Evolutionary conservation across 257 asterid genomes (phyloP).

Genomic region (Leptodermis oblonga): DNA sequence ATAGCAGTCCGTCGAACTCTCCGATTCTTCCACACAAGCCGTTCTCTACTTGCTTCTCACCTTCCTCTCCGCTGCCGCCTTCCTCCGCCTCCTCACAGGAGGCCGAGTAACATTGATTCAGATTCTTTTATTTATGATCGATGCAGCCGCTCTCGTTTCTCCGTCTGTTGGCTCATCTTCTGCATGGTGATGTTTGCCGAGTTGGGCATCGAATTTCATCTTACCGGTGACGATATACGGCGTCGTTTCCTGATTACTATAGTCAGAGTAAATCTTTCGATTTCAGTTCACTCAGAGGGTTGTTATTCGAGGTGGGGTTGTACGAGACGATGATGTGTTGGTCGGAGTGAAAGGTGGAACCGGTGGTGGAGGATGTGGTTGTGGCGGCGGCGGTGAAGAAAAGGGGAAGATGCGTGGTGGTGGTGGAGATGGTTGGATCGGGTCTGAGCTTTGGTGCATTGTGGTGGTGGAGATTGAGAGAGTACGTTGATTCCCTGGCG

Average conservation of each 20-base stretch:
- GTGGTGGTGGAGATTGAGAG: slow-evolving; percentile 13
- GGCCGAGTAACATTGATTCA: not conserved
- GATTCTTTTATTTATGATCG: not conserved
- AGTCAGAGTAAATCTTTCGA: not conserved
- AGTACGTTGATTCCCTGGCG: not conserved
- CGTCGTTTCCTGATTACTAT: not conserved
- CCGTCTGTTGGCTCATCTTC: not conserved
- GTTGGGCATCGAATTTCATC: not conserved
- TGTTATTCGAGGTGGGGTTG: not conserved
- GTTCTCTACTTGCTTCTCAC: not conserved
- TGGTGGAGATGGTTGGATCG: not conserved
- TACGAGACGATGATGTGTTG: slow-evolving; percentile 2
- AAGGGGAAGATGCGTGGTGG: not conserved
- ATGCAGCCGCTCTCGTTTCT: not conserved
- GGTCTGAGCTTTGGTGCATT: slow-evolving; percentile 8
- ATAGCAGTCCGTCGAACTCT: no score
- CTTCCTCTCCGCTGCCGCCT: not conserved
- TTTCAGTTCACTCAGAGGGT: not conserved
- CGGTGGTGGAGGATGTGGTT: not conserved
- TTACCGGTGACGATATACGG: not conserved
- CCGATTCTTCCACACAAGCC: no score
- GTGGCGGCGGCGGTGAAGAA: not conserved
- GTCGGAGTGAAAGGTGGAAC: not conserved
- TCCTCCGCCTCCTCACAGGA: not conserved
- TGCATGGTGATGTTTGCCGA: not conserved